A percentile compares a stretch with the other conserved stretches of the same genome.
Evolutionary conservation across 805 yeast genomes (phyloP).

Genomic region (Sungouiella thailandica): DNA sequence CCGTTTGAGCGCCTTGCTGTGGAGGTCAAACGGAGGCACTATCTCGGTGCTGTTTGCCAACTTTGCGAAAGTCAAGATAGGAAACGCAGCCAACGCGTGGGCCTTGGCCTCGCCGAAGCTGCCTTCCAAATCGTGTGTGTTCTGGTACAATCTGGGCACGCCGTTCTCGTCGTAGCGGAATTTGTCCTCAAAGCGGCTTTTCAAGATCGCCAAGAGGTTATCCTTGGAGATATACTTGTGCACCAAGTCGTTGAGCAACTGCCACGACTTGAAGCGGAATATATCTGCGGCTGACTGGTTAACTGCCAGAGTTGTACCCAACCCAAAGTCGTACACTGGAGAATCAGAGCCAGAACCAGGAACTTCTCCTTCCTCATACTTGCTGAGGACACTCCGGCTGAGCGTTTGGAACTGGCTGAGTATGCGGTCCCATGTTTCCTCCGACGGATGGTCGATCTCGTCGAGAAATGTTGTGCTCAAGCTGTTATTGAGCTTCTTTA

Average conservation of each 20-base stretch:
- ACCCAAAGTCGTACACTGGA: slow-evolving; percentile 56
- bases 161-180: slow-evolving; percentile 83
- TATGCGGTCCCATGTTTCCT: slow-evolving; percentile 21
- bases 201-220: slow-evolving; percentile 56
- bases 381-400: slow-evolving; percentile 8
- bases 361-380: slow-evolving; percentile 17
- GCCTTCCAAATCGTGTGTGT: slow-evolving; percentile 64
- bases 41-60: slow-evolving; percentile 49
- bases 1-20: slow-evolving; percentile 19
- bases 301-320: slow-evolving; percentile 49
- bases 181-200: slow-evolving; percentile 74
- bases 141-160: slow-evolving; percentile 77
- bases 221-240: slow-evolving; percentile 65
- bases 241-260: slow-evolving; percentile 49
- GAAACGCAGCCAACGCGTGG: slow-evolving; percentile 52
- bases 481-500: slow-evolving; percentile 42
- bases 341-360: too few relatives aligned
- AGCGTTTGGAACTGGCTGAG: slow-evolving; percentile 48
- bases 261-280: slow-evolving; percentile 61
- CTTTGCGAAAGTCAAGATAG: slow-evolving; percentile 54
- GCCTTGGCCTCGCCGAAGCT: slow-evolving; percentile 58
- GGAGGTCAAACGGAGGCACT: slow-evolving; percentile 52
- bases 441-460: slow-evolving; percentile 46
- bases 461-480: slow-evolving; percentile 50
- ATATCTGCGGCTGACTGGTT: slow-evolving; percentile 38